Percentiles rank a stretch among this genome's conserved stretches.
phyloP scores from a whole-genome alignment of 129 eudicot genomes.

The Smallanthus sonchifolius region DNA sequence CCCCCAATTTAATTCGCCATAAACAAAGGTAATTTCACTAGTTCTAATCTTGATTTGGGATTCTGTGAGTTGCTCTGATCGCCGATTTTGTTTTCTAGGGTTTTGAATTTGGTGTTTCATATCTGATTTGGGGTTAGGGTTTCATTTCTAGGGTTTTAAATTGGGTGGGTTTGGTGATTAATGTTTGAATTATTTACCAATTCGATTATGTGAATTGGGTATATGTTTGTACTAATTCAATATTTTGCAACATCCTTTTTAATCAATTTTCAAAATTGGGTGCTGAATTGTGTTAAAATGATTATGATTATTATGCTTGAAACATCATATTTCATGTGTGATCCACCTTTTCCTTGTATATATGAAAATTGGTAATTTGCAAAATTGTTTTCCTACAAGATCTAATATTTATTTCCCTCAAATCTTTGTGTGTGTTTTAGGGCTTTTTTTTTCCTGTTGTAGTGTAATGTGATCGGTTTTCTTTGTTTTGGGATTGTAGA shows the following conservation, averaged over 20 bases:
- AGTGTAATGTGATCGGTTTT: neutral
- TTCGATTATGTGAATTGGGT: slow-evolving; percentile 7
- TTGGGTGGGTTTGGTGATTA: neutral
- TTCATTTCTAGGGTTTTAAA: slow-evolving; percentile 19
- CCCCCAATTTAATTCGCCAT: slow-evolving; percentile 22
- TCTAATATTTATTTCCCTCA: neutral
- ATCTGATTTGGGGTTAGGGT: slow-evolving; percentile 6
- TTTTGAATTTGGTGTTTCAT: slow-evolving; percentile 4
- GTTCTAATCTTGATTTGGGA: slow-evolving; percentile 4
- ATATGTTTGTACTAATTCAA: neutral
- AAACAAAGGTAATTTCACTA: slow-evolving; percentile 15
- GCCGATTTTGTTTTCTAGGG: slow-evolving; percentile 10
- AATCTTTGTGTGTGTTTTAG: neutral
- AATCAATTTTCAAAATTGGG: neutral
- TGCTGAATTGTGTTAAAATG: slow-evolving; percentile 16
- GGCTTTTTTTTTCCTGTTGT: neutral
- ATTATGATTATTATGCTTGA: slow-evolving; percentile 11
- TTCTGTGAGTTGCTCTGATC: slow-evolving; percentile 1
- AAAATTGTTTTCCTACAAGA: slow-evolving; percentile 1
- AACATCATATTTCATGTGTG: slow-evolving; percentile 4
- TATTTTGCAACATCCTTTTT: neutral
- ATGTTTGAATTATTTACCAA: neutral
- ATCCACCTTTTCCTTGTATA: neutral
- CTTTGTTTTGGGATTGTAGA: slow-evolving; percentile 7
- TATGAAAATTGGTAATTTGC: neutral